phyloP scores from a whole-genome alignment of 2,329 filamentous ascomycete species.

The Paecilomyces variotii region DNA sequence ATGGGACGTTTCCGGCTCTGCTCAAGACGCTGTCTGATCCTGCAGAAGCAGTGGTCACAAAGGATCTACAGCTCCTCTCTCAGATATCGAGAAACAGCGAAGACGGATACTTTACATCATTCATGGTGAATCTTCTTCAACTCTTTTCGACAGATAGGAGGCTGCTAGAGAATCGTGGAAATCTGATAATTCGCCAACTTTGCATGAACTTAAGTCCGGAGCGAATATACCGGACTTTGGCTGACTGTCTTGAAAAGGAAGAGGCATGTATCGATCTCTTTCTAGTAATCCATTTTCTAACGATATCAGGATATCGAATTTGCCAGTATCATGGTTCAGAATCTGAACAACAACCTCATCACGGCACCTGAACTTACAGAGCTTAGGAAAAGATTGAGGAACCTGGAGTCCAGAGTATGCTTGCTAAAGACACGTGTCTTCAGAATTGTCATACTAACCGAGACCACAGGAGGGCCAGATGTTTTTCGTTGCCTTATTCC shows the following conservation, averaged over 20 bases:
- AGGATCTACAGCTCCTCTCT: conserved; percentile 84
- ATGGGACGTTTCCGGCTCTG: conserved; percentile 90
- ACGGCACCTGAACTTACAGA: conserved; percentile 92
- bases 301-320: conserved; percentile 71
- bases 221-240: conserved; percentile 88
- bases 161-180: conserved; percentile 83
- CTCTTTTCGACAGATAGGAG: conserved; percentile 91
- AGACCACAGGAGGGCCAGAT: conserved; percentile 71
- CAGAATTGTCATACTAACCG: conserved; percentile 10
- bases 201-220: conserved; percentile 90
- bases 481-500: conserved; percentile 89
- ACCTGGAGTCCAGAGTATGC: conserved; percentile 71
- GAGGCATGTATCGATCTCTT: conserved; percentile 43
- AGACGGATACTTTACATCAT: conserved; percentile 93
- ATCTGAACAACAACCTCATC: conserved; percentile 97
- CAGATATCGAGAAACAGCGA: conserved; percentile 96
- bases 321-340: conserved; percentile 98
- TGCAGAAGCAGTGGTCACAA: conserved; percentile 89
- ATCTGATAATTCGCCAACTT: conserved; percentile 90
- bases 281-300: not conserved
- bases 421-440: not conserved
- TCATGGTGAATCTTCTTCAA: conserved; percentile 94
- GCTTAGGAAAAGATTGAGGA: conserved; percentile 79
- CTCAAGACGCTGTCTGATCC: conserved; percentile 95
- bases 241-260: conserved; percentile 94